These are phyloP conservation scores for Hypomyces perniciosus DNA, from an alignment of 2,329 filamentous ascomycete genomes.

Conservation along the genomic window DNA sequence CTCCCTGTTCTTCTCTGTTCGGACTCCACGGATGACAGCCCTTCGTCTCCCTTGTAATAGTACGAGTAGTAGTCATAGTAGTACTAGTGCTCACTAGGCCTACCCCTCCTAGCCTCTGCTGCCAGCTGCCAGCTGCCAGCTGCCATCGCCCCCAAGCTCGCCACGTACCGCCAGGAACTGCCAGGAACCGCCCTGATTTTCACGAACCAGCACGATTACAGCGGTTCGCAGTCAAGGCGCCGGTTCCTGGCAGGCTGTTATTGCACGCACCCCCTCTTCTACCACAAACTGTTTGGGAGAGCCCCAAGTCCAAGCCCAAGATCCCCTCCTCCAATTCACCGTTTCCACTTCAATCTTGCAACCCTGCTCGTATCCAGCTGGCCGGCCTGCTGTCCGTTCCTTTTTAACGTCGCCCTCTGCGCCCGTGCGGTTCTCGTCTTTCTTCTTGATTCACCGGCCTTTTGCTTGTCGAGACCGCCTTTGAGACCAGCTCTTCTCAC, in stretches of 20 bases:
- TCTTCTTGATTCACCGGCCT: constrained; percentile 18
- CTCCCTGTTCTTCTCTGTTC: too few relatives aligned
- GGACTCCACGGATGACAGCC: too few relatives aligned
- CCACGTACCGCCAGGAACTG: constrained; percentile 9
- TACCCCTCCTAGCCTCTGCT: too few relatives aligned
- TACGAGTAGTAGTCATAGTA: too few relatives aligned
- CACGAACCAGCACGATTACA: background rate
- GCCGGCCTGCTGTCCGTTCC: constrained; percentile 18
- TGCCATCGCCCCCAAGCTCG: constrained; percentile 3
- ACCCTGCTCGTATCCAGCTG: background rate
- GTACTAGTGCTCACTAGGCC: too few relatives aligned
- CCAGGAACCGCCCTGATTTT: background rate
- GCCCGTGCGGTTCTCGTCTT: constrained; percentile 16
- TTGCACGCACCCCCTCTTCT: too few relatives aligned
- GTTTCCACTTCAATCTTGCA: background rate
- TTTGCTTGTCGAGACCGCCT: constrained; percentile 3
- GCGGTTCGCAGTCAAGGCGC: background rate
- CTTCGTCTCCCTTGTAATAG: too few relatives aligned
- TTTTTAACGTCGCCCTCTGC: constrained; percentile 25
- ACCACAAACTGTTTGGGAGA: too few relatives aligned
- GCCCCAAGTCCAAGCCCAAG: too few relatives aligned
- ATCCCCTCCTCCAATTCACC: background rate
- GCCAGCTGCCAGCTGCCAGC: background rate
- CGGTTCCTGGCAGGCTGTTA: too few relatives aligned
- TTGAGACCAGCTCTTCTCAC: constrained; percentile 1